A percentile compares a stretch with the other conserved stretches of the same genome.
Evolutionary conservation across 2,329 filamentous ascomycete genomes (phyloP).

Genomic region (Cladosporium oxysporum): DNA sequence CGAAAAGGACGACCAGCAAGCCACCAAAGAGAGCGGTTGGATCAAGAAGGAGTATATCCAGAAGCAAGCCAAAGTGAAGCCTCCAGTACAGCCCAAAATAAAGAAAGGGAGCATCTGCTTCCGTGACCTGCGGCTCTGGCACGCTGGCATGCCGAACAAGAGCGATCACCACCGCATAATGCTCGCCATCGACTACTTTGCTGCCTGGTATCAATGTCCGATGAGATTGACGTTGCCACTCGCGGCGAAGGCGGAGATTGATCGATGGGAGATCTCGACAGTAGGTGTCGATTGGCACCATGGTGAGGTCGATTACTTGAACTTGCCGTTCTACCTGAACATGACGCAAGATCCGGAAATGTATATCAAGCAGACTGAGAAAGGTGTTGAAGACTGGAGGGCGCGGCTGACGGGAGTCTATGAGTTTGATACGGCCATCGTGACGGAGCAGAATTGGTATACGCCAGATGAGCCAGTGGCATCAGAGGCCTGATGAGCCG

Average conservation of each 20-base stretch:
- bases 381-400: slow-evolving; percentile 23
- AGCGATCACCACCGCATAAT: slow-evolving; percentile 48
- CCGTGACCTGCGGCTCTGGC: slow-evolving; percentile 52
- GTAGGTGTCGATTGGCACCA: slow-evolving; percentile 41
- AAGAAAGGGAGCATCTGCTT: slow-evolving; percentile 50
- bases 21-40: slow-evolving; percentile 27
- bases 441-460: slow-evolving; percentile 22
- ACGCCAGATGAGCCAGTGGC: slow-evolving; percentile 12
- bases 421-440: slow-evolving; percentile 20
- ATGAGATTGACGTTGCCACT: slow-evolving; percentile 38
- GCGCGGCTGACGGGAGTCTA: slow-evolving; percentile 20
- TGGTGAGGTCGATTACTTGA: slow-evolving; percentile 42
- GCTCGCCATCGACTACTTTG: slow-evolving; percentile 44
- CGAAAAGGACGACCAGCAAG: slow-evolving; percentile 33
- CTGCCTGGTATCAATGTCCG: slow-evolving; percentile 40
- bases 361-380: slow-evolving; percentile 22
- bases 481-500: background rate
- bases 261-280: slow-evolving; percentile 37
- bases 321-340: slow-evolving; percentile 26
- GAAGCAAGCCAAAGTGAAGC: slow-evolving; percentile 35
- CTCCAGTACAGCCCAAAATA: slow-evolving; percentile 44
- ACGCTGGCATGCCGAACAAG: slow-evolving; percentile 53
- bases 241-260: slow-evolving; percentile 34
- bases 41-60: slow-evolving; percentile 40
- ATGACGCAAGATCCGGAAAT: slow-evolving; percentile 25